Evolutionary conservation across 345 rosid genomes (phyloP), one percentile per base, ranked within the genome.

Genomic region (Boechera stricta): DNA sequence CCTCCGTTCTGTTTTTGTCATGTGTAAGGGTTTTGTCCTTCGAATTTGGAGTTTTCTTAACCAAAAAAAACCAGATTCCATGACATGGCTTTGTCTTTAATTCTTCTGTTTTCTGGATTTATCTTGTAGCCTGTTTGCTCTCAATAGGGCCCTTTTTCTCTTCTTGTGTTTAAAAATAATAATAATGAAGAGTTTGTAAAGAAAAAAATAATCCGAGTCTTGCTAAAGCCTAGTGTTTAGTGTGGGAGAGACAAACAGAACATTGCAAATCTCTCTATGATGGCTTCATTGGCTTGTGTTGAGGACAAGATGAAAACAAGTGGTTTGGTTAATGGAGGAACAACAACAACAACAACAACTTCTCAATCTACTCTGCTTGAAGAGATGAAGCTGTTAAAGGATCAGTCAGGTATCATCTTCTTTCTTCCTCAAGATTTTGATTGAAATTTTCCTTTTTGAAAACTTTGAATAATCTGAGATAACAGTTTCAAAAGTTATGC

Each of bases 361-460:
- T 33, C 64, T 66, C 77, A 78, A 1, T 77, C 87, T 58, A 67
- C 86, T 78, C 79, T 93, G 71, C 87, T 91, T 8, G 96, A 96
- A 76, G 96, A 96, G 69, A 90, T 93, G 97, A 96, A 91, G 89
- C 71, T 96, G 66, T 77, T 96, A 75, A 96, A 90, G 63, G 99
- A 91, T 61, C 98, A 91, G 16, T 87, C 99, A 67, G 99, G 98
- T 94, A 77, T 88, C 81, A 66, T 68, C 51, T 47, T 69, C 72
- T 65, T 28, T 74, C 69, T 66, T 71, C 29, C 48, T 78, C 24
- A 38, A 67, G 3, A 67, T 16, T 48, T 49, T 38, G 0, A 13
- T 31, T 36, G 0, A 35, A 4, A 5, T 4, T 26, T 49, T 4
- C 5, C 5, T 57, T 65, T 66, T 33, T n/a, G 33, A 33, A 13